Base-by-base conservation (phyloP, 768 basidiomycete species). In the Suillus bovinus region DNA sequence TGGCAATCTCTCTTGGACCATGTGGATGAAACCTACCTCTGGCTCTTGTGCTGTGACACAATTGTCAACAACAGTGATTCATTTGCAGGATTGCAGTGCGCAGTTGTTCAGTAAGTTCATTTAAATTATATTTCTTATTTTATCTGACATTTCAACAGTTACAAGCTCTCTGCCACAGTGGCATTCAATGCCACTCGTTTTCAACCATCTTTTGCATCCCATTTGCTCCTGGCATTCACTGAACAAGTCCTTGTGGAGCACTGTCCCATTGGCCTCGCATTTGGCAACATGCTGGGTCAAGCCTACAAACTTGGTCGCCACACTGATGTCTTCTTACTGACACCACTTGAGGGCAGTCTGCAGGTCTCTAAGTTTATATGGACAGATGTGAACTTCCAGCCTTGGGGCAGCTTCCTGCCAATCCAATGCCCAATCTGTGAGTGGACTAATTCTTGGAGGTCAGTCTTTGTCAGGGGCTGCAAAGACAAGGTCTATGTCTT, bases 401-500 rank as follows among this genome's bases (percentile, higher is more conserved):
- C 54, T 29, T 58, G 44, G 54, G 33, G 61, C 3, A 4, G 41
- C 16, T 36, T 33, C 42, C 42, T 58, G 6, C 55, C 61, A 14
- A 31, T 61, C 20, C 55, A 61, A 38, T 61, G 55, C 34, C 61
- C 61, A 27, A 20, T 6, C 16, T 61, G 54, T 44, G 22, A 33
- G 16, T 31, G 27, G 6, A 27, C 47, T 49, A 7, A 49, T 49
- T 24, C 24, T 27, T 49, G 27, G 47, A 6, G 46, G 4, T 49
- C 47, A 27, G 47, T 27, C 14, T 49, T 27, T 27, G 24, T 14
- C 6, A 14, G 24, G 29, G 17, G 8, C 17, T 13, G 44, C 22
- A 22, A 22, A 11, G 29, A 29, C 17, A 50, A 50, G 49, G 17
- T 29, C 4, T 50, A 50, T 17, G 8, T 17, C 16, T 50, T 50